Percentiles rank a stretch among this genome's conserved stretches.
These are phyloP conservation scores for Epithemia pelagica DNA, from an alignment of 108 stramenopile species.

Conservation along the genomic window DNA sequence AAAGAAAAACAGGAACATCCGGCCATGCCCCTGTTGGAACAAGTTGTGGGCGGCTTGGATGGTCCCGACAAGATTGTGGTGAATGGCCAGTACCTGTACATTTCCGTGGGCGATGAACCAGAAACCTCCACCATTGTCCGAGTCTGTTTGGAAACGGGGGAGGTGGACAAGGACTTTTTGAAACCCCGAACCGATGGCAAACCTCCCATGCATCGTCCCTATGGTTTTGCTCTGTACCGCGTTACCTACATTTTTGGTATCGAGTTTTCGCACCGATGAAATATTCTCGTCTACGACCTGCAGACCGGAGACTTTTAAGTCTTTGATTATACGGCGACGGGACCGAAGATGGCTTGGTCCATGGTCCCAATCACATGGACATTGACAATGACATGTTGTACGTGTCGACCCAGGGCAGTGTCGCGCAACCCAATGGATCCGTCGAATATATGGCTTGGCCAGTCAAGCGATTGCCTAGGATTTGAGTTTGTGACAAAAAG, in stretches of 20 bases:
- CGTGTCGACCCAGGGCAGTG: conserved; percentile 15
- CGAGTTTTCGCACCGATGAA: conserved; percentile 11
- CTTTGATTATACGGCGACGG: neutral
- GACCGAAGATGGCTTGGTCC: conserved; percentile 12
- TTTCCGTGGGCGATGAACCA: neutral
- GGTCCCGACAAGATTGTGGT: neutral
- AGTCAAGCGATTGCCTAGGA: conserved; percentile 12
- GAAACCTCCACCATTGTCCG: conserved; percentile 10
- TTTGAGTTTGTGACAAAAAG: conserved; percentile 3
- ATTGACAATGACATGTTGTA: conserved; percentile 10
- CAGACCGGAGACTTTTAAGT: conserved; percentile 10
- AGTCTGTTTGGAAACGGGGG: neutral
- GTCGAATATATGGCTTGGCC: too few species aligned
- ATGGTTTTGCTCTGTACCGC: conserved; percentile 9
- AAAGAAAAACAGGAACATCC: too few species aligned
- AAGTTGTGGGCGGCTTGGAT: neutral
- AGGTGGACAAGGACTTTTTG: neutral
- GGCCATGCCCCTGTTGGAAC: too few species aligned
- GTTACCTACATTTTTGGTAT: conserved; percentile 3
- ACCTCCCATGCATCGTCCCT: too few species aligned
- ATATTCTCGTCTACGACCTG: conserved; percentile 3
- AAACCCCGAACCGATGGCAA: neutral
- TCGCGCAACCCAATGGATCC: too few species aligned
- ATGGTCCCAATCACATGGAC: conserved; percentile 11
- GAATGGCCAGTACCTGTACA: conserved; percentile 2